Conservation (phyloP, 2,329 filamentous ascomycete species). For the Emydomyces testavorans region DNA sequence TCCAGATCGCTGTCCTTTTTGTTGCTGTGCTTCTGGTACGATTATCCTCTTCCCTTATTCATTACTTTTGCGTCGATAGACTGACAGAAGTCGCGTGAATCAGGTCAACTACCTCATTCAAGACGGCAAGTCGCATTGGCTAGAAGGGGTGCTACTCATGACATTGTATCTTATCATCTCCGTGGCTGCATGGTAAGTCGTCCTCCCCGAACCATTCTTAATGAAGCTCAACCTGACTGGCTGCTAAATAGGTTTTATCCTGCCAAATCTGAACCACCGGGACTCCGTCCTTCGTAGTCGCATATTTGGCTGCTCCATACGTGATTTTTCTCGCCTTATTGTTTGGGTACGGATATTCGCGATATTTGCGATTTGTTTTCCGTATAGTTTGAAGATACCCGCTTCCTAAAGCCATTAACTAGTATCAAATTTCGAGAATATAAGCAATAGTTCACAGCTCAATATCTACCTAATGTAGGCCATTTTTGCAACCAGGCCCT, state of each 20-base stretch:
- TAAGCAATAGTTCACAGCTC: no score
- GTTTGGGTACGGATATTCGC: no score
- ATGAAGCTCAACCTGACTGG: neutral
- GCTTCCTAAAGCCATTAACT: no score
- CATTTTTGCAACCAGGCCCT: no score
- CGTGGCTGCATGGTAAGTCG: constrained; percentile 38
- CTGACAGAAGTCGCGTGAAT: constrained; percentile 20
- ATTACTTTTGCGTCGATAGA: neutral
- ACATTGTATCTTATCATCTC: constrained; percentile 52
- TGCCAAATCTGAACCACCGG: constrained; percentile 4
- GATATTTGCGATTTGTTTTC: no score
- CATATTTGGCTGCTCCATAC: no score
- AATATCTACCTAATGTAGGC: no score
- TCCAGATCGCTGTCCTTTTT: constrained; percentile 62
- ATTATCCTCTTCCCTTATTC: neutral
- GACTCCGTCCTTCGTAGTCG: neutral
- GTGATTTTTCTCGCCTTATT: no score
- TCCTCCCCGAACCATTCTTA: neutral
- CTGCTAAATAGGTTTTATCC: constrained; percentile 11
- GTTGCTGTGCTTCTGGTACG: constrained; percentile 40
- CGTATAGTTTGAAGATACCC: no score
- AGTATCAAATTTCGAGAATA: no score
- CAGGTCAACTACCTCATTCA: constrained; percentile 53
- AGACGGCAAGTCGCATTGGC: constrained; percentile 48
- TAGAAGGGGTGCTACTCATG: constrained; percentile 51